Evolutionary conservation across 805 yeast species (phyloP).

Genomic region (Metschnikowia lochheadii): DNA sequence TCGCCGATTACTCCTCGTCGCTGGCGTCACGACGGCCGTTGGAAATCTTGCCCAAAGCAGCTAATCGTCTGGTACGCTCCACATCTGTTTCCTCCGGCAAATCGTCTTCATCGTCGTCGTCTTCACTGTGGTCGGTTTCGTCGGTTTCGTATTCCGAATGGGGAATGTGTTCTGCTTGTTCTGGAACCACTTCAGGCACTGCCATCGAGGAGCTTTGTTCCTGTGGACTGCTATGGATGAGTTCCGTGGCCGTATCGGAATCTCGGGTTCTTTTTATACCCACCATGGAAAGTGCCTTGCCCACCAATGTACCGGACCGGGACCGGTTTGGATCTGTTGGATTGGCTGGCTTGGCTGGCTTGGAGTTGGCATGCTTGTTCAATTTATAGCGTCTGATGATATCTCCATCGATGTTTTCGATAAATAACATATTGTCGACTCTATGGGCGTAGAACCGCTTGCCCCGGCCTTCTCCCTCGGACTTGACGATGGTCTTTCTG

Average conservation of each 20-base stretch:
- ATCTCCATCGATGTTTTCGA: slow-evolving; percentile 92
- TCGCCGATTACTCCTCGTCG: slow-evolving; percentile 39
- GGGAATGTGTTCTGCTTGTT: too few relatives aligned
- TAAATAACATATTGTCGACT: slow-evolving; percentile 69
- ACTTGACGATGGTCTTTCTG: slow-evolving; percentile 28
- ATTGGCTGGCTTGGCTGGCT: slow-evolving; percentile 1
- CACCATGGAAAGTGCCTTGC: slow-evolving; percentile 50
- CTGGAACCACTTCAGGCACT: too few relatives aligned
- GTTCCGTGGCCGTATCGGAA: slow-evolving; percentile 6
- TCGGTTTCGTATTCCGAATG: slow-evolving; percentile 16
- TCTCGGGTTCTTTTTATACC: slow-evolving; percentile 40
- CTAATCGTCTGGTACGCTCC: slow-evolving; percentile 59
- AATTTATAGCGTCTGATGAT: slow-evolving; percentile 76
- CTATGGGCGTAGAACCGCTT: slow-evolving; percentile 59
- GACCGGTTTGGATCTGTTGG: slow-evolving; percentile 20
- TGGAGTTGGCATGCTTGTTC: slow-evolving; percentile 44
- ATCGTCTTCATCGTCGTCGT: slow-evolving; percentile 19
- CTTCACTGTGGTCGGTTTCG: neutral
- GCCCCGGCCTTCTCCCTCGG: slow-evolving; percentile 31
- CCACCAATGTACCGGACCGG: slow-evolving; percentile 39
- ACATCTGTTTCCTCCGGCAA: slow-evolving; percentile 54
- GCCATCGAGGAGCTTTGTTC: too few relatives aligned
- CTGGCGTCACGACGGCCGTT: slow-evolving; percentile 42
- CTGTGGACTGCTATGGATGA: neutral
- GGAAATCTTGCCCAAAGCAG: slow-evolving; percentile 47